A percentile compares a stretch with the other conserved stretches of the same genome.
These are phyloP conservation scores for Populus simonii DNA, from an alignment of 345 rosid species.

Conservation along the genomic window DNA sequence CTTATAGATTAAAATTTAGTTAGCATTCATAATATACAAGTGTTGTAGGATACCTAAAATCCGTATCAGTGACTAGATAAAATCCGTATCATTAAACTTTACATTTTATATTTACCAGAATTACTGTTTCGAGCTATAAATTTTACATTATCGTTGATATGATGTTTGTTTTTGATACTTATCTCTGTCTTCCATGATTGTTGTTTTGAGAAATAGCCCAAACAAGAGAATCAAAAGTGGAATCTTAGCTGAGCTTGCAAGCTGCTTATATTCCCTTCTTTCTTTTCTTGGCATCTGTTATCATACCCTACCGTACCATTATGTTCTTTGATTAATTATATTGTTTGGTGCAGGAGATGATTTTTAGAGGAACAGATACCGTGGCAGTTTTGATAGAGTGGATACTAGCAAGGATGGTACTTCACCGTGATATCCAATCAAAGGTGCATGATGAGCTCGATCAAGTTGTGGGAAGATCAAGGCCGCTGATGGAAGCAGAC, in stretches of 20 bases:
- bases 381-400: slow-evolving; percentile 55
- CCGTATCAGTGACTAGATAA: too few species aligned
- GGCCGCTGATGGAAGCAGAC: slow-evolving; percentile 35
- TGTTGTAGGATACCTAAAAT: too few species aligned
- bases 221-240: background rate
- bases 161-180: background rate
- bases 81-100: background rate
- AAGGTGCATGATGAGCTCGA: slow-evolving; percentile 49
- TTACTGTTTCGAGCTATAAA: background rate
- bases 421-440: slow-evolving; percentile 48
- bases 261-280: background rate
- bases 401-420: slow-evolving; percentile 53
- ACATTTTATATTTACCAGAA: background rate
- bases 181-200: background rate
- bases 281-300: background rate
- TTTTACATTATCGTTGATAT: background rate
- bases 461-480: slow-evolving; percentile 43
- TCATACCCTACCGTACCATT: background rate
- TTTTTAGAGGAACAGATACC: slow-evolving; percentile 59
- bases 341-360: slow-evolving; percentile 44
- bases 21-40: background rate
- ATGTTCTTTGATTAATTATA: background rate
- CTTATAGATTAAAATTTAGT: background rate
- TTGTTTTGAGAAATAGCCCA: background rate
- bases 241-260: background rate